Conservation (phyloP, 1,139 yeast species). For the Sugiyamaella pinicola region DNA sequence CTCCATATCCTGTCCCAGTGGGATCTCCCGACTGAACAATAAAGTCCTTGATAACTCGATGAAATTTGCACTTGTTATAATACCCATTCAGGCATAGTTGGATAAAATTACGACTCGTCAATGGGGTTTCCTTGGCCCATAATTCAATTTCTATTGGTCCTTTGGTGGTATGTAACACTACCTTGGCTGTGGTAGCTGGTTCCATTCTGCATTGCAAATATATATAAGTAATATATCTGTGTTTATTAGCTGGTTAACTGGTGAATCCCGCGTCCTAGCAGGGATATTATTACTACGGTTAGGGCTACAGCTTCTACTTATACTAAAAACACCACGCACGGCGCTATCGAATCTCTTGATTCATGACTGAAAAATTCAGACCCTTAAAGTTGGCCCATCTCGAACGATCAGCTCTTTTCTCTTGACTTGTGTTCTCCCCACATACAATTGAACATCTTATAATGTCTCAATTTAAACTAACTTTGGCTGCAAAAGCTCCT, state of each 20-base stretch:
- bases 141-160: constrained; percentile 64
- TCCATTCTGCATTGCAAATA: constrained; percentile 42
- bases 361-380: constrained; percentile 15
- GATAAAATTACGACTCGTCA: constrained; percentile 52
- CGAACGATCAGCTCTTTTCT: not conserved
- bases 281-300: not conserved
- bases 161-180: constrained; percentile 56
- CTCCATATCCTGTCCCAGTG: constrained; percentile 42
- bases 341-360: constrained; percentile 2
- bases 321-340: not conserved
- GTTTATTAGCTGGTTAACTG: constrained; percentile 3
- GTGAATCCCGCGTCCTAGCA: not conserved
- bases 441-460: not conserved
- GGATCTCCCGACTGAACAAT: constrained; percentile 48
- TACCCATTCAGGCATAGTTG: constrained; percentile 50
- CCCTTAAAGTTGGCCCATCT: not conserved
- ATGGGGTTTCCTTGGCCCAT: constrained; percentile 74
- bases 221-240: too few relatives aligned
- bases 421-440: not conserved
- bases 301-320: constrained; percentile 8
- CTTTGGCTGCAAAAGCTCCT: constrained; percentile 85
- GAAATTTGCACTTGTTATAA: constrained; percentile 50
- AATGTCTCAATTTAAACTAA: constrained; percentile 43
- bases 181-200: constrained; percentile 65
- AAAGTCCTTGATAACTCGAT: constrained; percentile 46